A percentile compares a stretch with the other conserved stretches of the same genome.
phyloP scores from a whole-genome alignment of 2,329 filamentous ascomycete genomes.

The Cladosporium velox region DNA sequence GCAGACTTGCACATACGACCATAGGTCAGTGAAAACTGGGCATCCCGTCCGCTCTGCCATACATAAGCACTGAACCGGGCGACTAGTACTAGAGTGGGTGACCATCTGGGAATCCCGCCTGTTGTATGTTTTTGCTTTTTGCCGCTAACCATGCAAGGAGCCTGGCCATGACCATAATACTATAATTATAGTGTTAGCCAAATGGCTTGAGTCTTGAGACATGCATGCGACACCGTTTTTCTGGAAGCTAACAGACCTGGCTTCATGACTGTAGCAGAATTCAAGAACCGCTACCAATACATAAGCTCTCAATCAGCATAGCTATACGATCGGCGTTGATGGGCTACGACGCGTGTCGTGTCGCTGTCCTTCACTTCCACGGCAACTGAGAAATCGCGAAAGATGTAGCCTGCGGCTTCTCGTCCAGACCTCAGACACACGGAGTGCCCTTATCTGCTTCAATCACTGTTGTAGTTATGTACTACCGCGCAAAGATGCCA shows the following conservation, averaged over 20 bases:
- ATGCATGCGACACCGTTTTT: neutral
- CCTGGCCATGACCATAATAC: too few relatives aligned
- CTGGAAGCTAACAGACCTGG: neutral
- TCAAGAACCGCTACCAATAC: neutral
- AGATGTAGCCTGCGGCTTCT: neutral
- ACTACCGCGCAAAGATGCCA: neutral
- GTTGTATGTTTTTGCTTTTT: neutral
- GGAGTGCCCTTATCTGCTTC: neutral
- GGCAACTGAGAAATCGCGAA: neutral
- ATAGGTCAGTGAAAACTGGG: neutral
- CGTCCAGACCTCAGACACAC: neutral
- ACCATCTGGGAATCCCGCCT: neutral
- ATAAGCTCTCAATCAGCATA: neutral
- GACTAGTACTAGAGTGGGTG: neutral
- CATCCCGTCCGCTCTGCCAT: neutral
- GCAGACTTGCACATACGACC: neutral
- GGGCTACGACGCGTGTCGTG: neutral
- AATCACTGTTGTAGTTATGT: neutral
- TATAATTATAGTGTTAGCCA: too few relatives aligned
- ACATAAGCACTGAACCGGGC: too few relatives aligned
- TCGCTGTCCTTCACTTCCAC: neutral
- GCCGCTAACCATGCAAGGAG: neutral
- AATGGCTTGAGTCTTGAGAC: neutral
- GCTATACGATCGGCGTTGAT: neutral
- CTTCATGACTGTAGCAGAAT: neutral